Percentiles rank a stretch among this genome's conserved stretches.
Conservation (phyloP, 2,329 filamentous ascomycete genomes). For the Stachybotrys echinatus region DNA sequence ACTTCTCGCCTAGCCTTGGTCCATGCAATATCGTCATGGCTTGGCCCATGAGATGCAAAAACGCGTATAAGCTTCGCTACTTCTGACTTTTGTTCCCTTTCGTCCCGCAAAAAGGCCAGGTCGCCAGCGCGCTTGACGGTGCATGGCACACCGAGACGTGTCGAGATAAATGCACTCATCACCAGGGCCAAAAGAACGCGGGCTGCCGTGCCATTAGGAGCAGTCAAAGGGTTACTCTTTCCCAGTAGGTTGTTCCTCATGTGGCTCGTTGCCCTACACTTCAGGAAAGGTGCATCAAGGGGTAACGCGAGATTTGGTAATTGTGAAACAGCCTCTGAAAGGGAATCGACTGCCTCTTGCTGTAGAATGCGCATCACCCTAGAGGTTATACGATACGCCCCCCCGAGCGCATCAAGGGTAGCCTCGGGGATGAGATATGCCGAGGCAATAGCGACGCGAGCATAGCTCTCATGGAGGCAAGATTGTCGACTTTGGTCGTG, state of each 20-base stretch:
- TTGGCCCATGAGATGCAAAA: constrained; percentile 42
- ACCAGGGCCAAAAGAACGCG: constrained; percentile 59
- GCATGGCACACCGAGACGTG: constrained; percentile 42
- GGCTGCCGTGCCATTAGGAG: constrained; percentile 49
- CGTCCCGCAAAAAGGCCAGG: constrained; percentile 57
- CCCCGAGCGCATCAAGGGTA: constrained; percentile 51
- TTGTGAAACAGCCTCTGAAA: constrained; percentile 41
- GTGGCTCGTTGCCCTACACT: constrained; percentile 19
- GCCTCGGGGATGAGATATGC: constrained; percentile 62
- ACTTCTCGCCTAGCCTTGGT: constrained; percentile 55
- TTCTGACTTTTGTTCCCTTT: constrained; percentile 58
- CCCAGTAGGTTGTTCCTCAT: constrained; percentile 45
- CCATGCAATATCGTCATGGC: constrained; percentile 62
- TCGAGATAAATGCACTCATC: constrained; percentile 53
- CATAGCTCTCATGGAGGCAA: constrained; percentile 59
- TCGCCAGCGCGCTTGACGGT: constrained; percentile 53
- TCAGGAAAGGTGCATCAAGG: constrained; percentile 13
- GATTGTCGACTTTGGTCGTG: constrained; percentile 55
- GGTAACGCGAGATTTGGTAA: constrained; percentile 33
- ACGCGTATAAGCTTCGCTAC: constrained; percentile 54
- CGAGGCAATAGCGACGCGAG: constrained; percentile 60
- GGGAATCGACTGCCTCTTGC: constrained; percentile 48
- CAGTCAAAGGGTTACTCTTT: constrained; percentile 59
- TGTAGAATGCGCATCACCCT: constrained; percentile 53
- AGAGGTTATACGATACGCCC: constrained; percentile 54